Conservation (phyloP, 2,329 filamentous ascomycete genomes). For the Hymenoscyphus fructigenus region DNA sequence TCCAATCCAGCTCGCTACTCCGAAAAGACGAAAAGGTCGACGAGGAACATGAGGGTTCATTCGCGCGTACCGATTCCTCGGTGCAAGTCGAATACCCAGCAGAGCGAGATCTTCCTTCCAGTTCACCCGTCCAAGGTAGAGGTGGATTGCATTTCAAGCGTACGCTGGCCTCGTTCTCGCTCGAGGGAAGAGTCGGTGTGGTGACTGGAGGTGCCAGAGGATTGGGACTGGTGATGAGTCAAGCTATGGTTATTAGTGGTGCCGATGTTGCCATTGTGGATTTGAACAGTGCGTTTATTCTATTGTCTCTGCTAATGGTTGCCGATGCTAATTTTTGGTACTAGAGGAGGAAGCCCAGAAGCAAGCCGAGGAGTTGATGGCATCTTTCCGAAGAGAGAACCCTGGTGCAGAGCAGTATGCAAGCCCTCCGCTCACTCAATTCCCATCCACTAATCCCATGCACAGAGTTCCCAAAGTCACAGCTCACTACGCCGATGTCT, state of each 20-base stretch:
- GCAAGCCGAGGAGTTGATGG: conserved; percentile 71
- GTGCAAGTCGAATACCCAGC: conserved; percentile 78
- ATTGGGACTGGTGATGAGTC: conserved; percentile 87
- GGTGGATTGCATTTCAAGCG: conserved; percentile 82
- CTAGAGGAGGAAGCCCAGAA: conserved; percentile 79
- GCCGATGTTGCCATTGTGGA: conserved; percentile 91
- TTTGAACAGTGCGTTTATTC: conserved; percentile 71
- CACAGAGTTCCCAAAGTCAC: conserved; percentile 75
- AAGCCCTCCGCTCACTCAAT: not conserved
- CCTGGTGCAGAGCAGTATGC: conserved; percentile 67
- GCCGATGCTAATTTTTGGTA: conserved; percentile 21
- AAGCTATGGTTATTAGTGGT: conserved; percentile 84
- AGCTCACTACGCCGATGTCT: conserved; percentile 86
- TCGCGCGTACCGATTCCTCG: conserved; percentile 76
- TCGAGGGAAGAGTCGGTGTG: conserved; percentile 78
- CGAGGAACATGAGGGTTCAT: conserved; percentile 39
- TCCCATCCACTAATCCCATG: not conserved
- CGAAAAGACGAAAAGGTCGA: conserved; percentile 29
- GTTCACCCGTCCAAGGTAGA: conserved; percentile 69
- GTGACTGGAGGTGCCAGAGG: conserved; percentile 91
- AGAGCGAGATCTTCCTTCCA: conserved; percentile 70
- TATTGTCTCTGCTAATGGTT: not conserved
- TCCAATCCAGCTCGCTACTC: conserved; percentile 25
- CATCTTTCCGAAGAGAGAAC: conserved; percentile 76
- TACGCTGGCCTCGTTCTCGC: conserved; percentile 80